Base-by-base conservation (phyloP, 108 stramenopile species). In the Skeletonema tropicum region DNA sequence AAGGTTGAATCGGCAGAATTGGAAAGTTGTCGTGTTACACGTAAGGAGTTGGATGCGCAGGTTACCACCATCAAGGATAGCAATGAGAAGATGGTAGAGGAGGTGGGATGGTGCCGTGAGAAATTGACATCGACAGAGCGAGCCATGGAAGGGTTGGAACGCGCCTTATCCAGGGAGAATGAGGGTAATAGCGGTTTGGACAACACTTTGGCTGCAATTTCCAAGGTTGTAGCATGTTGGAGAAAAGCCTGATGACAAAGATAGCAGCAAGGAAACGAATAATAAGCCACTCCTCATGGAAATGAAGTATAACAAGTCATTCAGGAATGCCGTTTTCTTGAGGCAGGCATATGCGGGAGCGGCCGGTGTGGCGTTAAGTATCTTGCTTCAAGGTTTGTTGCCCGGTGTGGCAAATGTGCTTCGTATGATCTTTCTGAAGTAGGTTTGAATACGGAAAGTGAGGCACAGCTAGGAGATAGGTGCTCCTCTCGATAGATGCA, bases 281-380 rank as follows among this genome's bases (percentile, higher is more conserved):
- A 36, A 32, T 46, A 68, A 66, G 32, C 78, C 78, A 6, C 71
- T 79, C 19, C 38, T 58, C 36, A 79, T 73, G 71, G 78, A 79
- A 32, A 79, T 79, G 78, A 79, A 79, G 55, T 79, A 79, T 45
- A 79, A 79, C 55, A 79, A 68, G 67, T 48, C 65, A n/a, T 79
- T 79, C 57, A 60, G 78, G 1, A 73, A 79, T 63, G 78, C 71
- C 5, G 78, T 79, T 15, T 49, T 73, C 38, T 67, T 79, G 65
- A 63, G 78, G 15, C 78, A 79, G 71, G 21, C 59, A 1, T 79
- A 79, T 79, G 73, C 78, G 5, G 78, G 71, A 33, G 66, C 49
- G 2, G 78, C 59, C 12, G 78, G 78, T 38, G 55, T 79, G 71
- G 48, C 60, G 14, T 67, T 61, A 29, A 79, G 78, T 63, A 38